These are phyloP conservation scores for Massariosphaeria phaeospora DNA, from an alignment of 495 filamentous ascomycete species.

Conservation along the genomic window DNA sequence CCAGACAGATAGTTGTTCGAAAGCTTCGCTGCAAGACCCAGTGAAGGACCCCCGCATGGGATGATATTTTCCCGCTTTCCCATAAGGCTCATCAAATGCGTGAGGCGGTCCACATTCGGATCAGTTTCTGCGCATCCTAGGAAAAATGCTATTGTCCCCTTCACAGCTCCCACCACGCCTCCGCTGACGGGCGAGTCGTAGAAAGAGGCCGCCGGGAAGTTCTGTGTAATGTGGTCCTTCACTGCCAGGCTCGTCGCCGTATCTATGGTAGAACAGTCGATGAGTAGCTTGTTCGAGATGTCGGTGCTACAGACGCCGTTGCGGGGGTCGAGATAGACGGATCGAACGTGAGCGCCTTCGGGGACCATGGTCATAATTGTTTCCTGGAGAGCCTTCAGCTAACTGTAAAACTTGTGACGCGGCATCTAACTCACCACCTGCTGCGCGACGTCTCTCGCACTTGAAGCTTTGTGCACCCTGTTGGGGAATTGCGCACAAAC, in stretches of 20 bases:
- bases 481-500: conserved; percentile 35
- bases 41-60: conserved; percentile 48
- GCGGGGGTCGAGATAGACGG: conserved; percentile 39
- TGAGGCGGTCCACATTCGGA: conserved; percentile 36
- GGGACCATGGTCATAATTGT: conserved; percentile 41
- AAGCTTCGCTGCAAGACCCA: conserved; percentile 52
- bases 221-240: conserved; percentile 33
- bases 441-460: conserved; percentile 44
- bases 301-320: conserved; percentile 40
- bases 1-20: conserved; percentile 54
- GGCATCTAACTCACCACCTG: conserved; percentile 39
- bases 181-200: conserved; percentile 47
- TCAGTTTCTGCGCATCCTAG: conserved; percentile 43
- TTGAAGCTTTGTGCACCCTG: conserved; percentile 32
- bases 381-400: conserved; percentile 28
- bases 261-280: conserved; percentile 49
- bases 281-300: conserved; percentile 37
- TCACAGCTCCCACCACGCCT: conserved; percentile 46
- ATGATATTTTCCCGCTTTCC: conserved; percentile 48
- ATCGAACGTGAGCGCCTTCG: conserved; percentile 40
- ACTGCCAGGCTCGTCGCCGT: conserved; percentile 42
- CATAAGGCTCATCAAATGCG: conserved; percentile 43
- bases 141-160: conserved; percentile 48
- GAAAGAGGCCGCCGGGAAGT: conserved; percentile 38
- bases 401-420: too few relatives aligned